phyloP scores from a whole-genome alignment of 208 protist genomes.

The Acanthamoeba royreba region DNA sequence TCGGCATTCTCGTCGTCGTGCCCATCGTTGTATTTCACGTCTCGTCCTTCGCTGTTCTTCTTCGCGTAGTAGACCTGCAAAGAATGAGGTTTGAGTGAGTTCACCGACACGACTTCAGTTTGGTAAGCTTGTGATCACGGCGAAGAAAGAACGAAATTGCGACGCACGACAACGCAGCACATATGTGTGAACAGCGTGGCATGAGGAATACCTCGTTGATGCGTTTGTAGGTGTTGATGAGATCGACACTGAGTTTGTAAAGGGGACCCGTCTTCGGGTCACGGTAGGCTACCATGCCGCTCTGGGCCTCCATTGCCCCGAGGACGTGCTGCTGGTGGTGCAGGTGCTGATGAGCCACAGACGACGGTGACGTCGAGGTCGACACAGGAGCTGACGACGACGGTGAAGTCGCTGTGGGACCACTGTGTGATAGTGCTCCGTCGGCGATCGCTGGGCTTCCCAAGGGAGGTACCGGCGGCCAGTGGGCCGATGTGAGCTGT shows the following conservation, averaged over 20 bases:
- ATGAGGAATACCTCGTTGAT: constrained; percentile 70
- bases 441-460: too few species aligned
- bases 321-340: too few species aligned
- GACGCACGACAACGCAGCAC: neutral
- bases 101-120: neutral
- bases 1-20: constrained; percentile 77
- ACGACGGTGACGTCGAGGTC: too few species aligned
- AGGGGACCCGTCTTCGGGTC: constrained; percentile 49
- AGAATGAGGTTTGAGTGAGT: too few species aligned
- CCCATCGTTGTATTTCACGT: constrained; percentile 59
- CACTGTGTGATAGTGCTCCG: too few species aligned
- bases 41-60: constrained; percentile 28
- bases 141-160: neutral
- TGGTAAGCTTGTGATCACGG: neutral
- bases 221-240: constrained; percentile 75
- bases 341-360: too few species aligned
- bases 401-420: too few species aligned
- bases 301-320: neutral
- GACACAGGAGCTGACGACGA: too few species aligned
- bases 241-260: constrained; percentile 64
- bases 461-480: too few species aligned
- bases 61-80: constrained; percentile 57
- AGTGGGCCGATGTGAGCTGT: too few species aligned
- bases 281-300: neutral
- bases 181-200: too few species aligned